Conservation (phyloP, 139 green algal genomes). For the Volvox africanus region DNA sequence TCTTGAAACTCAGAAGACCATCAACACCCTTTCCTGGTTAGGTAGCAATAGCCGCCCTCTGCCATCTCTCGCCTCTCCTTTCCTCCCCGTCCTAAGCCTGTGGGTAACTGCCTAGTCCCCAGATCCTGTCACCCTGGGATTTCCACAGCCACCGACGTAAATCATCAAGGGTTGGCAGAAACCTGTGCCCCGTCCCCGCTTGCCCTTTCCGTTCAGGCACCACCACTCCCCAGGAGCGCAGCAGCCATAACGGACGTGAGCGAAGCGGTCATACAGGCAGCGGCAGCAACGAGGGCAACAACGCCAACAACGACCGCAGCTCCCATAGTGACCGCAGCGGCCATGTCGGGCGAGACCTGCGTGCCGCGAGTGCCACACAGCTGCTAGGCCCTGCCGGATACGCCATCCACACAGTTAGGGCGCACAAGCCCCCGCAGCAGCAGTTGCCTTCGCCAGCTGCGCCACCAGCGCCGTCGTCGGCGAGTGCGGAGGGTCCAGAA, state of each 20-base stretch:
- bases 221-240: constrained; percentile 24
- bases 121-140: too few relatives aligned
- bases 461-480: background rate
- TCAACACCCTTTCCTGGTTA: background rate
- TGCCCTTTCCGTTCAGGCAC: background rate
- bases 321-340: constrained; percentile 1
- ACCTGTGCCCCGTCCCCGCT: background rate
- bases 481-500: background rate
- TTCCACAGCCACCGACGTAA: too few relatives aligned
- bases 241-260: constrained; percentile 21
- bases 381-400: background rate
- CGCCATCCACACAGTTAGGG: constrained; percentile 37
- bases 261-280: background rate
- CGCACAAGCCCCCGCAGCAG: constrained; percentile 5
- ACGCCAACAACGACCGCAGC: background rate
- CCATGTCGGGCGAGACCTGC: background rate
- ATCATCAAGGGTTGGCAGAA: too few relatives aligned
- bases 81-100: too few relatives aligned
- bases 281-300: background rate
- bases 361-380: background rate
- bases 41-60: too few relatives aligned
- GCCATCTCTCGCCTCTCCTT: too few relatives aligned
- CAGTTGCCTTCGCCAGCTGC: background rate
- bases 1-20: background rate
- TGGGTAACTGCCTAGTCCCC: too few relatives aligned